Percentiles rank a stretch among this genome's conserved stretches.
phyloP scores from a whole-genome alignment of 306 rosid genomes.

The Amphicarpaea edgeworthii region DNA sequence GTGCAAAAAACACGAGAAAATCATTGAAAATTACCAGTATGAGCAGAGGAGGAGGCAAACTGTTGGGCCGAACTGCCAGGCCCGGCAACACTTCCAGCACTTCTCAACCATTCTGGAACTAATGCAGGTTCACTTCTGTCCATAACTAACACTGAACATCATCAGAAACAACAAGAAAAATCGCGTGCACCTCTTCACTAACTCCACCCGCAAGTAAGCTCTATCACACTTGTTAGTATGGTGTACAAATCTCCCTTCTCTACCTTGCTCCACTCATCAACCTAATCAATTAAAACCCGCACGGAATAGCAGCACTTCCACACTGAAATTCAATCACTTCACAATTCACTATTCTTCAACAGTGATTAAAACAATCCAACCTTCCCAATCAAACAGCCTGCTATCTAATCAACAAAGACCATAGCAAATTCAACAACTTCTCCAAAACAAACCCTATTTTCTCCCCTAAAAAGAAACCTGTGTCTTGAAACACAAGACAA shows the following conservation, averaged over 20 bases:
- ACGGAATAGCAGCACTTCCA: constrained; percentile 23
- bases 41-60: constrained; percentile 68
- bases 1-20: not conserved
- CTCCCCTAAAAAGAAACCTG: constrained; percentile 7
- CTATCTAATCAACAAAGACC: constrained; percentile 40
- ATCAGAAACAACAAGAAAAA: constrained; percentile 59
- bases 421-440: constrained; percentile 23
- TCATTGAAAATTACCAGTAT: constrained; percentile 58
- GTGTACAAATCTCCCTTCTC: constrained; percentile 10
- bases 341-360: constrained; percentile 27
- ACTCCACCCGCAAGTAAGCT: constrained; percentile 44
- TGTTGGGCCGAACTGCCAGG: constrained; percentile 91
- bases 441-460: constrained; percentile 13
- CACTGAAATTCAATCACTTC: constrained; percentile 6
- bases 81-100: constrained; percentile 84
- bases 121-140: constrained; percentile 97
- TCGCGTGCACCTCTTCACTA: constrained; percentile 56
- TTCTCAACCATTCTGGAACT: constrained; percentile 99
- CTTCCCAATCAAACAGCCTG: constrained; percentile 24
- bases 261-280: constrained; percentile 25
- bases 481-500: constrained; percentile 33
- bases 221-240: not conserved
- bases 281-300: not conserved
- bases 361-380: not conserved
- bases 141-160: constrained; percentile 91